phyloP scores from a whole-genome alignment of 139 green algal genomes.

The Coccomyxa sp. region DNA sequence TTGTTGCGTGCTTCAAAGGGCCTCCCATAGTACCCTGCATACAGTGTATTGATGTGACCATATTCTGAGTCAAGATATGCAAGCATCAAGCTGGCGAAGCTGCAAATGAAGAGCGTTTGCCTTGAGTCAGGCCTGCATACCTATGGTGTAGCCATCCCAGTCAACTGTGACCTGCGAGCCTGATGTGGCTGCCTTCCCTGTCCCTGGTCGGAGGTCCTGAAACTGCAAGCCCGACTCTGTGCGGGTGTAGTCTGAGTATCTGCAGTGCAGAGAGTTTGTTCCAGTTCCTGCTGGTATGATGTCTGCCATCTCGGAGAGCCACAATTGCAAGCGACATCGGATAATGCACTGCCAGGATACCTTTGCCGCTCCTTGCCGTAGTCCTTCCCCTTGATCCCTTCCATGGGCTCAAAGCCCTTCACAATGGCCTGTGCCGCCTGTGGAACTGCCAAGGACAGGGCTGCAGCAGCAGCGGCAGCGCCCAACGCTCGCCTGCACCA shows the following conservation, averaged over 20 bases:
- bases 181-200: slow-evolving; percentile 11
- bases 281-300: no score
- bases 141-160: slow-evolving; percentile 88
- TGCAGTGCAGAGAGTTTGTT: slow-evolving; percentile 8
- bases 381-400: slow-evolving; percentile 73
- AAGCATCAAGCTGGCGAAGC: background rate
- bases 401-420: slow-evolving; percentile 50
- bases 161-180: slow-evolving; percentile 77
- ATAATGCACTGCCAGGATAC: no score
- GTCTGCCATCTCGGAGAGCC: no score
- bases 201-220: slow-evolving; percentile 58
- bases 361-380: slow-evolving; percentile 83
- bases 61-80: background rate
- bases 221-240: slow-evolving; percentile 56
- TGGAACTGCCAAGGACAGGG: background rate
- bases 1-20: slow-evolving; percentile 89
- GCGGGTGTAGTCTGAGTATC: slow-evolving; percentile 43
- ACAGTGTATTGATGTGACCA: background rate
- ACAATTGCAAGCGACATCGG: no score
- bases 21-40: slow-evolving; percentile 40
- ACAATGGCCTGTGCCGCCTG: background rate
- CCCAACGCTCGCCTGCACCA: no score
- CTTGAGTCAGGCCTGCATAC: background rate
- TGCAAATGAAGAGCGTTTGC: background rate
- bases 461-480: background rate